A percentile compares a stretch with the other conserved stretches of the same genome.
Conservation (phyloP, 148 eudicot genomes). For the Rheum nobile region DNA sequence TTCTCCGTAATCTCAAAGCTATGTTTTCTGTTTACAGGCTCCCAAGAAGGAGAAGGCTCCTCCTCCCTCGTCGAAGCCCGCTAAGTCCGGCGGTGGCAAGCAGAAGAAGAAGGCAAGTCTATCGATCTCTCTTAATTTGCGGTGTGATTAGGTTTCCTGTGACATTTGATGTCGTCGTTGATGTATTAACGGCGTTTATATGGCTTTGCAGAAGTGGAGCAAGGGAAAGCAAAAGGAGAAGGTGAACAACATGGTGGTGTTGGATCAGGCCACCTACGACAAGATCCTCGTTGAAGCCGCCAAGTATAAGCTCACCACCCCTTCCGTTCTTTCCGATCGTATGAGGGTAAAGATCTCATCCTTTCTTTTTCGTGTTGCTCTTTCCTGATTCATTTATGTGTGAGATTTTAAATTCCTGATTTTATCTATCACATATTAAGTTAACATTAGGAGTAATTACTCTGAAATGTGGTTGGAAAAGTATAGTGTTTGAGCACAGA, state of each 20-base stretch:
- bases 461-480: no score
- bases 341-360: constrained; percentile 42
- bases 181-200: background rate
- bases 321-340: constrained; percentile 82
- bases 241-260: constrained; percentile 96
- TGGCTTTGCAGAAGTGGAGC: constrained; percentile 70
- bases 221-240: constrained; percentile 99
- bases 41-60: constrained; percentile 85
- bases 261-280: constrained; percentile 78
- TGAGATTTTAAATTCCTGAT: no score
- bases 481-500: no score
- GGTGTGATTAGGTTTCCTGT: background rate
- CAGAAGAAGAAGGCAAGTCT: constrained; percentile 83
- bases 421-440: background rate
- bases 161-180: background rate
- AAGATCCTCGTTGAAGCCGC: constrained; percentile 77
- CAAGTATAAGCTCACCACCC: constrained; percentile 84
- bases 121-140: background rate
- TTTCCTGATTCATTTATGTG: background rate
- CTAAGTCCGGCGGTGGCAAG: constrained; percentile 95
- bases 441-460: no score
- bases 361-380: background rate
- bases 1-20: background rate
- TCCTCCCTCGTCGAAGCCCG: constrained; percentile 85
- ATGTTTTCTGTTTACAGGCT: constrained; percentile 30